Percentiles rank a stretch among this genome's conserved stretches.
Evolutionary conservation across 257 asterid genomes (phyloP).

Genomic region (Solanum chaucha): DNA sequence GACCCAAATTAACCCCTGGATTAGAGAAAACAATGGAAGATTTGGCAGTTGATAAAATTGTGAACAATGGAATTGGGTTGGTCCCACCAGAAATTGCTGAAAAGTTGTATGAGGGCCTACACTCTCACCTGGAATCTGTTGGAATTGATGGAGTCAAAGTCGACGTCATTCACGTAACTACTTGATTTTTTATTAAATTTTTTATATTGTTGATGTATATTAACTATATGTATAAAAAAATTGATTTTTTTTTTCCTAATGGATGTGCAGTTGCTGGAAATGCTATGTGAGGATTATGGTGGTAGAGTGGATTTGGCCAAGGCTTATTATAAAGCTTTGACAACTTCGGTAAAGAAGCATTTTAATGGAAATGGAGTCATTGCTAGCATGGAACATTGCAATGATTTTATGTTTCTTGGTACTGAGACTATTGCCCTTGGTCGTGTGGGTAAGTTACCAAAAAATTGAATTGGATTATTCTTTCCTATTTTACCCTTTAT

Average conservation of each 20-base stretch:
- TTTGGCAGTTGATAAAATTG: conserved; percentile 84
- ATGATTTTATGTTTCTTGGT: conserved; percentile 92
- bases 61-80: conserved; percentile 80
- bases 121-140: conserved; percentile 68
- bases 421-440: conserved; percentile 78
- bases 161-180: conserved; percentile 78
- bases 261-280: conserved; percentile 53
- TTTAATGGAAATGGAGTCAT: conserved; percentile 94
- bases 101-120: conserved; percentile 69
- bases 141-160: conserved; percentile 96
- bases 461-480: neutral
- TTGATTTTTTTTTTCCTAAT: neutral
- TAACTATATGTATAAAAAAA: neutral
- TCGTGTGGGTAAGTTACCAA: conserved; percentile 58
- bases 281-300: conserved; percentile 82
- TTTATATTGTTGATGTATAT: too few species aligned
- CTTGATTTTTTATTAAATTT: neutral
- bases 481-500: neutral
- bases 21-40: conserved; percentile 85
- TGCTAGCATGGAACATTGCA: conserved; percentile 98
- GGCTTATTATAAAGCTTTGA: conserved; percentile 66
- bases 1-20: conserved; percentile 71
- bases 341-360: conserved; percentile 60
- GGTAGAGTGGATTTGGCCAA: conserved; percentile 87
- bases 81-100: conserved; percentile 70